Evolutionary conservation across 768 basidiomycete genomes (phyloP), one percentile per base, ranked within the genome.

Genomic region (Hypholoma fasciculare): DNA sequence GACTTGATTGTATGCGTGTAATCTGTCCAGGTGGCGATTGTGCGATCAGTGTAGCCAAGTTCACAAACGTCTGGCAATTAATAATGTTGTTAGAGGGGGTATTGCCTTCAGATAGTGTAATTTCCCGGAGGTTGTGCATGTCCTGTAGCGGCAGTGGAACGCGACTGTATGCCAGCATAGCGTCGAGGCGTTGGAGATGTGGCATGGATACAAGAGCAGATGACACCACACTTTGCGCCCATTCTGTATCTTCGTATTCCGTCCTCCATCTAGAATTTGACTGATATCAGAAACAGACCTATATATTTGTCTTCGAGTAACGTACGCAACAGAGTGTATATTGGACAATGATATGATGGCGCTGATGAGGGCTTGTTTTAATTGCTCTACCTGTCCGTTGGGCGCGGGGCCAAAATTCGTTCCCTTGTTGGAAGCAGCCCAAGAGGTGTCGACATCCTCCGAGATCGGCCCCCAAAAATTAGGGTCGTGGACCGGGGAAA

Each of bases 1-100:
- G 48, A n/a, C 23, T 23, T 27, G 48, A 27, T 30, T 49, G 48
- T 30, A 49, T 49, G 26, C 48, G 48, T 11, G 42, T 37, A 16
- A 57, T 30, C 17, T 52, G 49, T 17, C 56, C 56, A 20, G 56
- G 49, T 17, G 56, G 56, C 12, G 42, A 36, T 20, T 38, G 40
- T 12, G 49, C 49, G 12, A 57, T 27, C 23, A 57, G 16, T 6
- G 7, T 26, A 16, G 49, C 49, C 2, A 57, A 30, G 17, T 57
- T 57, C 4, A 13, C 23, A 7, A 43, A 20, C 13, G 49, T 52
- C 39, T 46, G 38, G 14, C 13, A 16, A 34, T 37, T 43, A 27
- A 36, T 23, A 16, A 49, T 19, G 36, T 47, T 47, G 19, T 57
- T 44, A 7, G 27, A 19, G 2, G 56, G 36, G 16, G n/a, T 30